Percentiles rank a stretch among this genome's conserved stretches.
Conservation (phyloP, 495 filamentous ascomycete genomes). For the Diplogelasinospora grovesii region DNA sequence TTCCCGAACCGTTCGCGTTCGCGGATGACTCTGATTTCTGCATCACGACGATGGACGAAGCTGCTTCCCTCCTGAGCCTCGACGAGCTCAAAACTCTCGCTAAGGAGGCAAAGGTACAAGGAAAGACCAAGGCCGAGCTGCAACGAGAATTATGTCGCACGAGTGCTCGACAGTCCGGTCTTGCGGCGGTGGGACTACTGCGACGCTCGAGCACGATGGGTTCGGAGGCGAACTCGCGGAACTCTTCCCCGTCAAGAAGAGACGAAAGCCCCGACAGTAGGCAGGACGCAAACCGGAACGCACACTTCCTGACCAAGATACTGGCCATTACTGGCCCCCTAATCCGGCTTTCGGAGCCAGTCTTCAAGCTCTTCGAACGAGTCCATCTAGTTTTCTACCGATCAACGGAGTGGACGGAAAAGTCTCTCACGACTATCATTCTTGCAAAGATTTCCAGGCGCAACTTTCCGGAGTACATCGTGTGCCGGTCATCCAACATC, state of each 20-base stretch:
- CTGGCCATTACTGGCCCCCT: constrained; percentile 73
- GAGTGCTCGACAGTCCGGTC: constrained; percentile 65
- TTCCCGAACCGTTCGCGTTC: constrained; percentile 58
- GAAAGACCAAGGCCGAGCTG: constrained; percentile 83
- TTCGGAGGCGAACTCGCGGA: constrained; percentile 27
- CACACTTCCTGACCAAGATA: constrained; percentile 58
- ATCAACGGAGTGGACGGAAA: constrained; percentile 96
- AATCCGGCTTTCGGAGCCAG: constrained; percentile 66
- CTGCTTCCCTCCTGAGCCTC: constrained; percentile 67
- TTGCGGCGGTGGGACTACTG: constrained; percentile 55
- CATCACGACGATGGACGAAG: constrained; percentile 79
- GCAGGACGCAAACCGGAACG: constrained; percentile 33
- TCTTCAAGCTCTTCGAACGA: constrained; percentile 82
- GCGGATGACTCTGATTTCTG: constrained; percentile 67
- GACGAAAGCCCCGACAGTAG: constrained; percentile 9
- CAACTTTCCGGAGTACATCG: constrained; percentile 86
- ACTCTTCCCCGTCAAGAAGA: neutral
- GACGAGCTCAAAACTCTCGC: constrained; percentile 83
- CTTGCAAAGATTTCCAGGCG: constrained; percentile 78
- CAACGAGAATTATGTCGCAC: constrained; percentile 61
- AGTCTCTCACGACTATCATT: constrained; percentile 91
- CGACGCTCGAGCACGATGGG: constrained; percentile 45
- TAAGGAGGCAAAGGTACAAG: constrained; percentile 79
- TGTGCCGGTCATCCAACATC: constrained; percentile 83
- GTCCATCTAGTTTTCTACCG: constrained; percentile 94